Percentiles rank a stretch among this genome's conserved stretches.
phyloP scores from a whole-genome alignment of 192 early-diverging fungal genomes.

The Ambispora gerdemannii region DNA sequence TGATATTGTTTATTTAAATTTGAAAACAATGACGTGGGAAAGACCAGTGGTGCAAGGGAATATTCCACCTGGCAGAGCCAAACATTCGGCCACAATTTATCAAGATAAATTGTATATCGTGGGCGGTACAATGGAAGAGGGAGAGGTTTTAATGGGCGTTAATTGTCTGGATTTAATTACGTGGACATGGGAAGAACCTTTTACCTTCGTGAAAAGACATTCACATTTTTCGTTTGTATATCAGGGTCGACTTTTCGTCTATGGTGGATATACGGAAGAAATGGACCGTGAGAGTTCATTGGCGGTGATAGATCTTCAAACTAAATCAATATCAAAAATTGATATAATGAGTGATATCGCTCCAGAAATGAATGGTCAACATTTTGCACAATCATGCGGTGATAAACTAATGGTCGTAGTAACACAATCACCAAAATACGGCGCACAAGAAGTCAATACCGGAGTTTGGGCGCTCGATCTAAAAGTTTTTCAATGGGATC shows the following conservation, averaged over 20 bases:
- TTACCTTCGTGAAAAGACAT: constrained; percentile 51
- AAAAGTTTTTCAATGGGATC: constrained; percentile 53
- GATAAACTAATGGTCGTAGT: constrained; percentile 56
- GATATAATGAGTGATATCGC: constrained; percentile 47
- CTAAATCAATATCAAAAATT: constrained; percentile 44
- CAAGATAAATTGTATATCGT: constrained; percentile 62
- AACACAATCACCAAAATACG: constrained; percentile 40
- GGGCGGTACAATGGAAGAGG: constrained; percentile 45
- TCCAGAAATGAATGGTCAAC: constrained; percentile 57
- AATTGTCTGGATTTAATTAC: constrained; percentile 51
- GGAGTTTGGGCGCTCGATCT: constrained; percentile 63
- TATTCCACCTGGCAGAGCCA: constrained; percentile 50
- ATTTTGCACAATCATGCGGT: constrained; percentile 61
- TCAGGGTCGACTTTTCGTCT: constrained; percentile 54
- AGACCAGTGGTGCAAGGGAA: constrained; percentile 47
- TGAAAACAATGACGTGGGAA: constrained; percentile 59
- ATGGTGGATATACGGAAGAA: constrained; percentile 56
- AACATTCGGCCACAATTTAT: constrained; percentile 61
- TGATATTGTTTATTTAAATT: constrained; percentile 58
- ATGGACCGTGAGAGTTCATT: constrained; percentile 55
- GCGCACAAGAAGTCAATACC: constrained; percentile 43
- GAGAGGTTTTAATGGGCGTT: constrained; percentile 34
- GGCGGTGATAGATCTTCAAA: constrained; percentile 53
- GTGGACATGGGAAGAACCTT: constrained; percentile 55
- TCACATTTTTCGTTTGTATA: constrained; percentile 58